phyloP scores from a whole-genome alignment of 805 yeast species.

The Saccharomyces jurei region DNA sequence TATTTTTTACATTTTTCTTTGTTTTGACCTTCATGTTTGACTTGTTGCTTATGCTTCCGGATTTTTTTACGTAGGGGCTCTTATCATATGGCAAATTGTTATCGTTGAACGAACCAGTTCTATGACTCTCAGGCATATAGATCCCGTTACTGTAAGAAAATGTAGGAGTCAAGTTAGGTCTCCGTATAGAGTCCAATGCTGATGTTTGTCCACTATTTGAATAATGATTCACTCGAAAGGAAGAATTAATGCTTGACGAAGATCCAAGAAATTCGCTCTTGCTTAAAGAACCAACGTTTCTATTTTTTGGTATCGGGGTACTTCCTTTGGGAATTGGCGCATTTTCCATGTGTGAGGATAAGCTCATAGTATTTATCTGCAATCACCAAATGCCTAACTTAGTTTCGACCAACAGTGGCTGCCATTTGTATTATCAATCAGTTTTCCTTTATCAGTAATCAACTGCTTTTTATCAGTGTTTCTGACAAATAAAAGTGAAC shows the following conservation, averaged over 20 bases:
- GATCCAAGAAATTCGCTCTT: not conserved
- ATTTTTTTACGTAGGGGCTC: not conserved
- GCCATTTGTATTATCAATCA: not conserved
- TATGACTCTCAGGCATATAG: not conserved
- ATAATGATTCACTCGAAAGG: conserved; percentile 15
- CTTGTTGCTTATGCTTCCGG: not conserved
- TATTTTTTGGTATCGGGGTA: not conserved
- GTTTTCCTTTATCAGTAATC: not conserved
- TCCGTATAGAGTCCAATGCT: conserved; percentile 6
- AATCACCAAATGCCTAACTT: not conserved
- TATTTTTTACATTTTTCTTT: conserved; percentile 1
- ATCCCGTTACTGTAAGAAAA: conserved; percentile 9
- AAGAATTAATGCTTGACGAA: conserved; percentile 7
- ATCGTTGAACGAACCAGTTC: not conserved
- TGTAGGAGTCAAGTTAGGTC: conserved; percentile 9
- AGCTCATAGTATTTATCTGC: not conserved
- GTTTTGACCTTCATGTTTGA: conserved; percentile 1
- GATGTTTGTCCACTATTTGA: conserved; percentile 4
- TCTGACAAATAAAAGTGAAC: not conserved
- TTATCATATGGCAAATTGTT: not conserved
- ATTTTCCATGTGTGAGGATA: not conserved
- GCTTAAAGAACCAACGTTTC: not conserved
- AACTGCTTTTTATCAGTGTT: not conserved
- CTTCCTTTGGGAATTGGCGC: not conserved
- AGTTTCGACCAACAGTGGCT: not conserved